These are phyloP conservation scores for Neoscytalidium dimidiatum DNA, from an alignment of 2,329 filamentous ascomycete genomes.

Conservation along the genomic window DNA sequence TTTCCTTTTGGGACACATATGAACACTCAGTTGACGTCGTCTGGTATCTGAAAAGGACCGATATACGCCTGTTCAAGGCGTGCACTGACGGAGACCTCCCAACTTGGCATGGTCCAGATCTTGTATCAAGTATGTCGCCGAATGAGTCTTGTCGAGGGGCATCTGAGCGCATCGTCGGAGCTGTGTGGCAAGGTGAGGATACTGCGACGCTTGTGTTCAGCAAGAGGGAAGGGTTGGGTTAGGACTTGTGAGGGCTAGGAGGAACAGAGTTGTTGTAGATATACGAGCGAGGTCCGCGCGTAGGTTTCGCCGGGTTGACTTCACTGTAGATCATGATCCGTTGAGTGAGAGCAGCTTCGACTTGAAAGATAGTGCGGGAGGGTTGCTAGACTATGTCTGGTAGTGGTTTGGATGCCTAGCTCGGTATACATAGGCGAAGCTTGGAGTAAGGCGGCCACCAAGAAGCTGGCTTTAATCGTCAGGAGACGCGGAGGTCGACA, in stretches of 20 bases:
- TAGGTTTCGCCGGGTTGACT: background rate
- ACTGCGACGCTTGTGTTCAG: background rate
- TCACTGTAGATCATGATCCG: background rate
- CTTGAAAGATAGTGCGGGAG: background rate
- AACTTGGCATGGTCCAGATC: background rate
- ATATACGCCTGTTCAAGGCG: background rate
- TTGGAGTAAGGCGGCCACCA: too few species aligned
- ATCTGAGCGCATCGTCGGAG: background rate
- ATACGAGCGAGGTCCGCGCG: background rate
- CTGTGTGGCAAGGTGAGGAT: background rate
- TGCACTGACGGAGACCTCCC: background rate
- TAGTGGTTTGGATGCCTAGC: too few species aligned
- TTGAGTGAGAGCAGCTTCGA: background rate
- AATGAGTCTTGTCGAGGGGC: background rate
- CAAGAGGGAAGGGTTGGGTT: background rate
- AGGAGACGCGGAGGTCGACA: too few species aligned
- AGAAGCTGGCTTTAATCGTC: too few species aligned
- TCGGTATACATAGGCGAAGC: background rate
- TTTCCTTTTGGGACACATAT: background rate
- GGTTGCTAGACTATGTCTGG: too few species aligned
- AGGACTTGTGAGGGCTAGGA: background rate
- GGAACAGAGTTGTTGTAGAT: background rate
- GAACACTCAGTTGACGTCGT: background rate
- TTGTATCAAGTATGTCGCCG: background rate
- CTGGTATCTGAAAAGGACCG: background rate